Conservation (phyloP, 139 green algal species). For the Mesotaenium endlicherianum region DNA sequence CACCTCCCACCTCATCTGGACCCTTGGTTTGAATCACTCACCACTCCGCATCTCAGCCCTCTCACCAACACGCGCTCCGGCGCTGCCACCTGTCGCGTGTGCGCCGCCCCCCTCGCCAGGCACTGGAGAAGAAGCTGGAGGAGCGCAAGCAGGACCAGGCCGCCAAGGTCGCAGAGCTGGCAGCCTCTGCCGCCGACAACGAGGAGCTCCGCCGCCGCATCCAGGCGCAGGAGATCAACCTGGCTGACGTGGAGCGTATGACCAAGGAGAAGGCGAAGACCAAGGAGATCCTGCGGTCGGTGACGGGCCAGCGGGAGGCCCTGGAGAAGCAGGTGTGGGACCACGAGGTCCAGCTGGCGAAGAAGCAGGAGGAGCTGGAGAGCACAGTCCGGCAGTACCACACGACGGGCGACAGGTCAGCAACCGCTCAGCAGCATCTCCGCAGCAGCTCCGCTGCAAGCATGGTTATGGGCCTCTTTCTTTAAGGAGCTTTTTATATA, state of each 20-base stretch:
- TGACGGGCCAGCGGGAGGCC: conserved; percentile 63
- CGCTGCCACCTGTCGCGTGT: too few species aligned
- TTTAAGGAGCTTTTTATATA: too few species aligned
- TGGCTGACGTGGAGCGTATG: conserved; percentile 51
- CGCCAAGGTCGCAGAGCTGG: conserved; percentile 50
- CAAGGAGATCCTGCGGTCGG: conserved; percentile 60
- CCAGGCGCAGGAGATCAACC: conserved; percentile 36
- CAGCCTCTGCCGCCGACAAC: conserved; percentile 26
- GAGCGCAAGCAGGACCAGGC: background rate
- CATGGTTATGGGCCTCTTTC: too few species aligned
- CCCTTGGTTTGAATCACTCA: background rate
- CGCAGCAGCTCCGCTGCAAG: too few species aligned
- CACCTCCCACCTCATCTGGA: background rate
- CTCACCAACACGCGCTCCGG: background rate
- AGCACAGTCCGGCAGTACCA: conserved; percentile 5
- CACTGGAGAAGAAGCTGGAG: conserved; percentile 1
- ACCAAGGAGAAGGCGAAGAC: conserved; percentile 66
- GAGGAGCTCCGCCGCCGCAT: conserved; percentile 13
- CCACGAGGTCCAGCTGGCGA: conserved; percentile 56
- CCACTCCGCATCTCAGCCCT: background rate
- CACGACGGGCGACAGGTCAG: conserved; percentile 9
- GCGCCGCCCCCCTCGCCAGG: background rate
- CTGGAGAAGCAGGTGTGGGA: conserved; percentile 68
- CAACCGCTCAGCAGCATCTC: too few species aligned
- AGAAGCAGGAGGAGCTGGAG: conserved; percentile 27